These are phyloP conservation scores for Taphrina deformans DNA, from an alignment of 1,139 yeast species.

Conservation along the genomic window DNA sequence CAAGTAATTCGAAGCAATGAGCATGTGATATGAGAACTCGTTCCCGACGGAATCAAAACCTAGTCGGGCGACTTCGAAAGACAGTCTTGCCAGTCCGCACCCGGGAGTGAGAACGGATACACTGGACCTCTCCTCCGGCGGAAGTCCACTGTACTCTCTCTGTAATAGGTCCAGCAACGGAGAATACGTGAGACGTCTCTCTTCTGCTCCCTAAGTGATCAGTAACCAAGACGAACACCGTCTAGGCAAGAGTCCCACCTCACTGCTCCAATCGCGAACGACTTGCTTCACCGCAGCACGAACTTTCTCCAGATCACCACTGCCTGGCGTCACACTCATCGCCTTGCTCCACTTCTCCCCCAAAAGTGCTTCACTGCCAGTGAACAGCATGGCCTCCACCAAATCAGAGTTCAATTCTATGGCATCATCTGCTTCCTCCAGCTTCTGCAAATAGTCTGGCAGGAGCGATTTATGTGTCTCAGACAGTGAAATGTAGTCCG, in stretches of 20 bases:
- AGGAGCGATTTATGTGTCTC: conserved; percentile 13
- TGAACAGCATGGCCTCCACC: conserved; percentile 15
- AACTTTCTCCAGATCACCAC: conserved; percentile 57
- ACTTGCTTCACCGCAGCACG: conserved; percentile 63
- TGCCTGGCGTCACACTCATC: background rate
- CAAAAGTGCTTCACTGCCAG: conserved; percentile 10
- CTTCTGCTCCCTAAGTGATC: conserved; percentile 33
- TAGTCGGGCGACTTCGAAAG: conserved; percentile 61
- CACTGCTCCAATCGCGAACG: conserved; percentile 70
- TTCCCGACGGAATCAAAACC: conserved; percentile 79
- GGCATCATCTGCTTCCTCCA: conserved; percentile 15
- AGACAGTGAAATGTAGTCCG: conserved; percentile 8
- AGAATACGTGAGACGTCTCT: conserved; percentile 47
- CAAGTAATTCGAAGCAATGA: conserved; percentile 63
- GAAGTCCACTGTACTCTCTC: conserved; percentile 48
- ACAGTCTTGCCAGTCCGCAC: conserved; percentile 76
- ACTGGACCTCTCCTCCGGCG: conserved; percentile 35
- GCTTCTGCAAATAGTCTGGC: conserved; percentile 3
- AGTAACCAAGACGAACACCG: background rate
- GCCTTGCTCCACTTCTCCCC: conserved; percentile 3
- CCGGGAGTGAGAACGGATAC: conserved; percentile 71
- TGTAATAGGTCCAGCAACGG: conserved; percentile 54
- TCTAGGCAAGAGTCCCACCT: background rate
- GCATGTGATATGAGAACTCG: conserved; percentile 81
- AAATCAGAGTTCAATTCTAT: conserved; percentile 5